Evolutionary conservation across 1,139 yeast species (phyloP), one percentile per base, ranked within the genome.

Genomic region (Starmera stellimalicola): DNA sequence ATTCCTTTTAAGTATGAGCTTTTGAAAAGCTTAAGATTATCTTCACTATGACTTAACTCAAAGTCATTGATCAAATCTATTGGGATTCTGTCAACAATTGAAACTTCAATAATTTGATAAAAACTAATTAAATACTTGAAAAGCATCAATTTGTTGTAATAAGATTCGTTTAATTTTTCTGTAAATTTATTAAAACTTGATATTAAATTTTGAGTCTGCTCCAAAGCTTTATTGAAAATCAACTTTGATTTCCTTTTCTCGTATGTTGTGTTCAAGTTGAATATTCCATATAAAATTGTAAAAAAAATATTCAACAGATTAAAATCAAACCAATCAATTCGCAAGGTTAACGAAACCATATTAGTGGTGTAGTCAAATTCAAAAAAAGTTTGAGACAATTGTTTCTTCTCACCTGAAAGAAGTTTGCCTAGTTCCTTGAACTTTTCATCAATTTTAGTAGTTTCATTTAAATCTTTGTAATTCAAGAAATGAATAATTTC

Each of bases 161-260:
- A 10, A 6, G 20, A 7, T n/a, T 16, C 22, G 12, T 33, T 31
- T 4, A 30, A 20, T 3, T n/a, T 7, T 6, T 22, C 22, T 7
- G 14, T 12, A 17, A 16, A 29, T 5, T 17, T 16, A 8, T 26
- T 27, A 7, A 30, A 29, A 3, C 19, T 18, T 4, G 15, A 11
- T 4, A 36, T 9, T 18, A 30, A 35, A 17, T 27, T 27, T 18
- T 38, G 34, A 18, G 38, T 33, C 7, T 32, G 23, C 3, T 7
- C 19, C 3, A 31, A 14, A 14, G 40, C 37, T 14, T 37, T 26
- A 5, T 35, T 25, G 2, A 48, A 37, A 3, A 40, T 29, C 2
- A 23, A 33, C 3, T 26, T 16, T 2, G 50, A 39, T 22, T 39
- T 45, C 30, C 51, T 39, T 15, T 42, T 43, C n/a, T 44, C 47